These are phyloP conservation scores for Arabidopsis lyrata DNA, from an alignment of 441 rosid genomes.

Conservation along the genomic window DNA sequence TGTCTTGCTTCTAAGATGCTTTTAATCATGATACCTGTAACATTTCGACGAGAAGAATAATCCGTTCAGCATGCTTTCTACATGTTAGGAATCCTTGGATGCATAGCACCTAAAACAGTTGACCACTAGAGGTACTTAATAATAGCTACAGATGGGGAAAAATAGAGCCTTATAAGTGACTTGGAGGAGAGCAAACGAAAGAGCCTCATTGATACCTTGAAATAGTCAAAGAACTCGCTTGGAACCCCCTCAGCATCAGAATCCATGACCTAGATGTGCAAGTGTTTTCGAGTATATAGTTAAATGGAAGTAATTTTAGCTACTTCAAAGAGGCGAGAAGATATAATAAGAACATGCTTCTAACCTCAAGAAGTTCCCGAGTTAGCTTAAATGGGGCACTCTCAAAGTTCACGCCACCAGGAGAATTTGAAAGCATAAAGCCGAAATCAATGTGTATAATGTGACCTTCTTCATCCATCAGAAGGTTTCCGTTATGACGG, in stretches of 20 bases:
- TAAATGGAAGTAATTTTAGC: neutral
- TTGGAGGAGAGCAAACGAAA: neutral
- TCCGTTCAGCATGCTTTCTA: conserved; percentile 96
- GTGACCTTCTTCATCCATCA: conserved; percentile 97
- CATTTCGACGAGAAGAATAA: conserved; percentile 97
- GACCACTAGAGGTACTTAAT: neutral
- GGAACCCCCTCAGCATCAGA: conserved; percentile 98
- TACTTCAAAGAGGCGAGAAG: neutral
- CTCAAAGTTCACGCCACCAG: conserved; percentile 86
- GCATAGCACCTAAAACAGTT: conserved; percentile 75
- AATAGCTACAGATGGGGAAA: neutral
- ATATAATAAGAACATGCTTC: conserved; percentile 8
- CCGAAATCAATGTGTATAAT: conserved; percentile 99
- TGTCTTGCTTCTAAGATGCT: neutral
- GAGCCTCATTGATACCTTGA: conserved; percentile 60
- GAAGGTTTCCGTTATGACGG: conserved; percentile 95
- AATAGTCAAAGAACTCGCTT: conserved; percentile 94
- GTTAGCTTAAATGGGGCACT: conserved; percentile 97
- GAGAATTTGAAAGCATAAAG: conserved; percentile 84
- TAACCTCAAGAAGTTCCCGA: conserved; percentile 92
- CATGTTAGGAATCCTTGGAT: conserved; percentile 99
- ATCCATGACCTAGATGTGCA: conserved; percentile 79
- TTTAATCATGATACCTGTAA: conserved; percentile 69
- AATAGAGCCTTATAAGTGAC: neutral
- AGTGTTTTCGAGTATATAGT: neutral